A percentile compares a stretch with the other conserved stretches of the same genome.
Conservation (phyloP, 306 rosid species). For the Psophocarpus tetragonolobus region DNA sequence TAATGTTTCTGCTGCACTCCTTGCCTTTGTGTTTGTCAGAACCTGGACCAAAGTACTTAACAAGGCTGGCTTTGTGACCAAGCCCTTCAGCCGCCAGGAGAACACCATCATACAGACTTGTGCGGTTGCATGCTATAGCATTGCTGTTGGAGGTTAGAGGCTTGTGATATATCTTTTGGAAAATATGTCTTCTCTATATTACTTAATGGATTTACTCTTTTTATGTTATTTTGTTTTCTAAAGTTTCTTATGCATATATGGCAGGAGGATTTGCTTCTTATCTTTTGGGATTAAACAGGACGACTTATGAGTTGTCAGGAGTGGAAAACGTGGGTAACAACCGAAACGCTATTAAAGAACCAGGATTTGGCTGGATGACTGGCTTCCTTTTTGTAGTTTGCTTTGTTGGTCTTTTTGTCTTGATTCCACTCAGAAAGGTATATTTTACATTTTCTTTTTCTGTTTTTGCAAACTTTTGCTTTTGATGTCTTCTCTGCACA, state of each 20-base stretch:
- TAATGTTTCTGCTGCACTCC: constrained; percentile 89
- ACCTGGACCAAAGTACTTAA: constrained; percentile 69
- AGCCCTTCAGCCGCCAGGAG: constrained; percentile 89
- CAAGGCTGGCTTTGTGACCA: constrained; percentile 61
- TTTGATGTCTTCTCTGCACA: neutral
- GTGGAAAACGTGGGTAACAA: constrained; percentile 64
- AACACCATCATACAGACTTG: constrained; percentile 93
- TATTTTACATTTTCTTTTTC: neutral
- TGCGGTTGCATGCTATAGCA: constrained; percentile 87
- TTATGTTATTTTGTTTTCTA: neutral
- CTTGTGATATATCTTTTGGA: neutral
- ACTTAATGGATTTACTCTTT: neutral
- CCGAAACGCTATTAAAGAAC: constrained; percentile 58
- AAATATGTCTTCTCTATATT: neutral
- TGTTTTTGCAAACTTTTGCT: neutral
- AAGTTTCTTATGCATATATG: neutral
- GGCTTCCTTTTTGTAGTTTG: constrained; percentile 80
- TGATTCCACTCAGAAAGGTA: constrained; percentile 95
- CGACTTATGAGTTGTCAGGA: constrained; percentile 82
- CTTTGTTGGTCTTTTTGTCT: constrained; percentile 92
- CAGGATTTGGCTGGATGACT: constrained; percentile 91
- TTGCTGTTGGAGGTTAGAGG: constrained; percentile 71
- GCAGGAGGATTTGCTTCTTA: constrained; percentile 94
- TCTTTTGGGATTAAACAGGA: constrained; percentile 75
- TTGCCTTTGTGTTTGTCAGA: constrained; percentile 67